Base-by-base conservation (phyloP, 1,284 basidiomycete species). In the Cerrena zonata region DNA sequence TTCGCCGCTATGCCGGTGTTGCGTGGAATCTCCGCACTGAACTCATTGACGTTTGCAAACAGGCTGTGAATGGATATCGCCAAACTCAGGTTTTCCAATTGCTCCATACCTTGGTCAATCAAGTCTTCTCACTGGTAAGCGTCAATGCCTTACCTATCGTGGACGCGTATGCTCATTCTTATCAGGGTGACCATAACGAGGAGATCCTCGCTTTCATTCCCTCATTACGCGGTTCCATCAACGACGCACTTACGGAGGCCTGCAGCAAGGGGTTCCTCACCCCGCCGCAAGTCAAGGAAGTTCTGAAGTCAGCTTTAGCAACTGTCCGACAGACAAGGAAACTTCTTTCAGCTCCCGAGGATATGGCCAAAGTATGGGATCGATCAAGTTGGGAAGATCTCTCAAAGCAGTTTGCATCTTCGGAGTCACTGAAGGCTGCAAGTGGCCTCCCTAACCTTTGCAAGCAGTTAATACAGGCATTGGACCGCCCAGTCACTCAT, bases 61-160 rank as follows among this genome's bases (percentile, higher is more conserved):
- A 78, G 53, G 80, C 86, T 2, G 76, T 86, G 54, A 94, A 94
- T 61, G 67, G 73, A 1, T 94, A 88, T 65, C 77, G 91, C 48
- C 82, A 80, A 64, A 75, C 74, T 52, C 92, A 95, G 65, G 82
- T 77, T 5, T 85, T 89, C 64, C 77, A 82, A 40, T 76, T 97
- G 38, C 65, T 95, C 13, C 80, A 88, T 51, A 67, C 76, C 2
- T 70, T 95, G 5, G 58, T 91, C 41, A 79, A 71, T 48, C 82
- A 85, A 53, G 67, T 85, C 15, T 71, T 78, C n/a, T 65, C 67
- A 3, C 65, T 78, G 47, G 79, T 84, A 56, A 61, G 79, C 70
- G 19, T 19, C 42, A 10, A 44, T 22, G 22, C 13, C 23, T 5
- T 13, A 13, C 22, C 3, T 13, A 11, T 2, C 21, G 40, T 34